These are phyloP conservation scores for Sporothrix variecibatus DNA, from an alignment of 2,329 filamentous ascomycete species.

Conservation along the genomic window DNA sequence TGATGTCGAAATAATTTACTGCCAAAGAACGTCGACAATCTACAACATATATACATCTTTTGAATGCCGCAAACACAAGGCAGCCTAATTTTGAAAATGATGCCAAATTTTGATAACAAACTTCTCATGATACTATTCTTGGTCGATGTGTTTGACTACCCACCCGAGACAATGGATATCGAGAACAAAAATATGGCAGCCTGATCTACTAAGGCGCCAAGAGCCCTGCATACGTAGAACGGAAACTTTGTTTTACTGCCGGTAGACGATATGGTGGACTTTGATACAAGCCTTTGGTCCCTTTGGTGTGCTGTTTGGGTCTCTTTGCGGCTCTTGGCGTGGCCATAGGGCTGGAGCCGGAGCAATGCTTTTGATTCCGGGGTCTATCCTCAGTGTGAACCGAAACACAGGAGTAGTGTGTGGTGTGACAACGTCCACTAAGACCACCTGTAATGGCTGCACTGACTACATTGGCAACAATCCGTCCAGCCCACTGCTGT, in stretches of 20 bases:
- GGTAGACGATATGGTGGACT: neutral
- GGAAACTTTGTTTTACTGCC: neutral
- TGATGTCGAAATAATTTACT: neutral
- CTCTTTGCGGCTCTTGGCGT: neutral
- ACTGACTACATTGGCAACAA: neutral
- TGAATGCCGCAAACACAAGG: neutral
- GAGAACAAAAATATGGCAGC: neutral
- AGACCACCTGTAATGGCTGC: neutral
- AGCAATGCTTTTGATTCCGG: neutral
- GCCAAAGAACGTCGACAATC: neutral
- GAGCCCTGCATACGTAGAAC: neutral
- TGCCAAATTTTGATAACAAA: neutral
- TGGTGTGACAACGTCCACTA: neutral
- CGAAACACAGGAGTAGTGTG: neutral
- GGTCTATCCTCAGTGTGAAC: neutral
- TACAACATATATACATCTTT: neutral
- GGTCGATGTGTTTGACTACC: neutral
- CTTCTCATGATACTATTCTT: neutral
- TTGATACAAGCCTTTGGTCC: neutral
- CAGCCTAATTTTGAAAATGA: neutral
- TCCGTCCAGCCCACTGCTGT: neutral
- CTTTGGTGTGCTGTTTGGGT: neutral
- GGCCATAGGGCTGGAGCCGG: neutral
- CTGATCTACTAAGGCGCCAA: neutral
- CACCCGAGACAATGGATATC: neutral